These are phyloP conservation scores for Lachancea kluyveri DNA, from an alignment of 805 yeast species.

Conservation along the genomic window DNA sequence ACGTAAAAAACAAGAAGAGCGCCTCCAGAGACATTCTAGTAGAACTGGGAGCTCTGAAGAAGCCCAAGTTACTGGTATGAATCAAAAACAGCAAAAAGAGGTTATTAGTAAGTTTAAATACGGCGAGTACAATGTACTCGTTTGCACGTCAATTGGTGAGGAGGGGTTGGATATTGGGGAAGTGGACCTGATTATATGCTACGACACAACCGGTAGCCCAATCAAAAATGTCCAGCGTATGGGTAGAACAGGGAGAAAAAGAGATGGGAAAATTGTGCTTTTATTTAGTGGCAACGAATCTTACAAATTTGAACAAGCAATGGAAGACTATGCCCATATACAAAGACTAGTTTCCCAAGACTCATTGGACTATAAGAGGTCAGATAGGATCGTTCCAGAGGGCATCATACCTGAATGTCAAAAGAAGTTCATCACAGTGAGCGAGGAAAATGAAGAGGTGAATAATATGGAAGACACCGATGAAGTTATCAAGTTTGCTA, in stretches of 20 bases:
- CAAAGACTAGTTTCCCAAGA: slow-evolving; percentile 61
- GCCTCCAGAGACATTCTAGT: slow-evolving; percentile 32
- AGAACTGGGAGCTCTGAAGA: slow-evolving; percentile 61
- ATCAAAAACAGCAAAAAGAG: slow-evolving; percentile 79
- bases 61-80: slow-evolving; percentile 82
- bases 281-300: slow-evolving; percentile 75
- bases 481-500: slow-evolving; percentile 62
- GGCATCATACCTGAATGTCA: slow-evolving; percentile 50
- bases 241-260: slow-evolving; percentile 97
- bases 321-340: slow-evolving; percentile 74
- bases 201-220: slow-evolving; percentile 89
- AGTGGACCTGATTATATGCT: slow-evolving; percentile 89
- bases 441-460: slow-evolving; percentile 59
- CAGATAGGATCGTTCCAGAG: slow-evolving; percentile 66
- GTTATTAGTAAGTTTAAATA: slow-evolving; percentile 65
- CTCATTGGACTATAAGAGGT: slow-evolving; percentile 37
- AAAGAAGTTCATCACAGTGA: slow-evolving; percentile 53
- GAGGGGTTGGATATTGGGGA: slow-evolving; percentile 98
- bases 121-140: slow-evolving; percentile 72
- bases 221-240: slow-evolving; percentile 90
- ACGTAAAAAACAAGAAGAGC: slow-evolving; percentile 27
- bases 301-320: slow-evolving; percentile 71
- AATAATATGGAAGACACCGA: slow-evolving; percentile 53
- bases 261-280: slow-evolving; percentile 77
- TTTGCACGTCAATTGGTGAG: slow-evolving; percentile 96